Evolutionary conservation across 1,139 yeast genomes (phyloP).

Genomic region (Nakaseomyces sp.): DNA sequence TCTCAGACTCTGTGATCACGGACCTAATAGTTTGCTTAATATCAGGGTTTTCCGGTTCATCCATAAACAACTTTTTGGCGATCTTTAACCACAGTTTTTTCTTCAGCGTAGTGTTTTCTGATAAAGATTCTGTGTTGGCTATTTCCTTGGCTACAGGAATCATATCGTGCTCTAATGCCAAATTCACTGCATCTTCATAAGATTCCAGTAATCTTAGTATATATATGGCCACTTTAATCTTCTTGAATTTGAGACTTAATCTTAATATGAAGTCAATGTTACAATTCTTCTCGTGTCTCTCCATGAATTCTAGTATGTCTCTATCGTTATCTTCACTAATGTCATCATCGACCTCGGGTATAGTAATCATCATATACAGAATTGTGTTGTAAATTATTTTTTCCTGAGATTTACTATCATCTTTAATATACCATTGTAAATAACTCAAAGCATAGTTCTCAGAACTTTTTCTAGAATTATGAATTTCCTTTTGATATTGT

Average conservation of each 20-base stretch:
- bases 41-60: conserved; percentile 18
- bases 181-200: conserved; percentile 70
- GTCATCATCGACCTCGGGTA: conserved; percentile 9
- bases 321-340: conserved; percentile 29
- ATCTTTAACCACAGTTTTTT: conserved; percentile 70
- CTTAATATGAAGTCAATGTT: conserved; percentile 72
- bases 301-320: conserved; percentile 43
- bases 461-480: conserved; percentile 21
- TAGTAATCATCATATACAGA: conserved; percentile 53
- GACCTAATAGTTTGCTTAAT: conserved; percentile 29
- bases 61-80: conserved; percentile 42
- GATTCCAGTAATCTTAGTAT: conserved; percentile 59
- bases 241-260: conserved; percentile 53
- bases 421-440: conserved; percentile 50
- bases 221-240: conserved; percentile 57
- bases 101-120: conserved; percentile 38
- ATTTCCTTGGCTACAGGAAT: conserved; percentile 52
- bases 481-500: conserved; percentile 30
- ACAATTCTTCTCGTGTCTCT: conserved; percentile 30
- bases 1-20: conserved; percentile 43
- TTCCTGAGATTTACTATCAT: conserved; percentile 40
- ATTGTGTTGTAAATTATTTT: conserved; percentile 60
- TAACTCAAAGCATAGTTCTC: conserved; percentile 62
- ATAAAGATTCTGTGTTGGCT: conserved; percentile 45
- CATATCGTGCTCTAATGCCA: conserved; percentile 59